phyloP scores from a whole-genome alignment of 192 early-diverging fungal species.

The Chytriomyces confervae region DNA sequence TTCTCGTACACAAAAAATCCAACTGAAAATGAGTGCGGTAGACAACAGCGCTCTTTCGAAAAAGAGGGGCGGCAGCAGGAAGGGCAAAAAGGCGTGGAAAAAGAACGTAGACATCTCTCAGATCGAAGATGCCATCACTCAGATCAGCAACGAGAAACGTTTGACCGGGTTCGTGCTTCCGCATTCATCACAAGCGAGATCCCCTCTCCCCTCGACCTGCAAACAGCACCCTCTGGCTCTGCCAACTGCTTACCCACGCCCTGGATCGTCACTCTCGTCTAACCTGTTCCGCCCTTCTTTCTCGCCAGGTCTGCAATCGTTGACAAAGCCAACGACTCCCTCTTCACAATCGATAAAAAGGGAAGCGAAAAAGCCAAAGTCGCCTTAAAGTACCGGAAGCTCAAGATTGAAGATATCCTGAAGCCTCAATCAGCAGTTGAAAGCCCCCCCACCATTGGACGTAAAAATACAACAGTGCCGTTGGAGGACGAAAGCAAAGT shows the following conservation, averaged over 20 bases:
- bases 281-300: conserved; percentile 35
- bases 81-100: conserved; percentile 91
- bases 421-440: conserved; percentile 71
- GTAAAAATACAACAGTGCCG: conserved; percentile 37
- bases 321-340: conserved; percentile 60
- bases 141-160: conserved; percentile 71
- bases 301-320: conserved; percentile 41
- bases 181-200: not conserved
- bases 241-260: no score
- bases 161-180: conserved; percentile 61
- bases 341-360: conserved; percentile 73
- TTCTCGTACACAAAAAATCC: conserved; percentile 14
- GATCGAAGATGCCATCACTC: conserved; percentile 75
- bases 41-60: conserved; percentile 29
- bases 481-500: conserved; percentile 31
- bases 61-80: conserved; percentile 72
- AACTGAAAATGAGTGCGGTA: conserved; percentile 8
- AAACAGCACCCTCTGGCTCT: not conserved
- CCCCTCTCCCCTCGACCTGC: not conserved
- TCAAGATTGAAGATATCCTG: conserved; percentile 87
- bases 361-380: conserved; percentile 18
- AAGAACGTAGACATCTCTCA: conserved; percentile 87
- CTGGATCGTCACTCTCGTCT: not conserved
- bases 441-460: conserved; percentile 25
- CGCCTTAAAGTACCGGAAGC: conserved; percentile 43